phyloP scores from a whole-genome alignment of 768 basidiomycete genomes.

The Amanita jacksonii region DNA sequence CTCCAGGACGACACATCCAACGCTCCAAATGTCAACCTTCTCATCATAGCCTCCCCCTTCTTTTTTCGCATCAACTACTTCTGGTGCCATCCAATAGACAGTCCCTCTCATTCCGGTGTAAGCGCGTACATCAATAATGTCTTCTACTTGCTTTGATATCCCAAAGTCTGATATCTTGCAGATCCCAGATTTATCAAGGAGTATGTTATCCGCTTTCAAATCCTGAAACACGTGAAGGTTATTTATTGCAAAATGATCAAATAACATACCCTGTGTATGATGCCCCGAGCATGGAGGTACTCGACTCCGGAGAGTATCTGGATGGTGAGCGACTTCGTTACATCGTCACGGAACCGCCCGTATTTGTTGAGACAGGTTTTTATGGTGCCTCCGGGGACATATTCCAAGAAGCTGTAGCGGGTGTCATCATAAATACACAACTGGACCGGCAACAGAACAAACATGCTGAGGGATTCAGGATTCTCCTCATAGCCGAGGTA shows the following conservation, averaged over 20 bases:
- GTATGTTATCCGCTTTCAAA: constrained; percentile 90
- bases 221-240: constrained; percentile 38
- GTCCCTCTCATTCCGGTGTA: constrained; percentile 83
- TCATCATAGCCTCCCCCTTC: constrained; percentile 73
- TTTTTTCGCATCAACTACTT: constrained; percentile 62
- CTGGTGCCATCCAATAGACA: constrained; percentile 95
- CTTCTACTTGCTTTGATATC: constrained; percentile 84
- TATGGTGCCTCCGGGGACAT: constrained; percentile 92
- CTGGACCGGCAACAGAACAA: constrained; percentile 17
- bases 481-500: constrained; percentile 87
- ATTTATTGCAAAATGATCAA: neutral
- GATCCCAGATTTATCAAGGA: constrained; percentile 73
- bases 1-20: constrained; percentile 88
- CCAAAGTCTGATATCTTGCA: constrained; percentile 98
- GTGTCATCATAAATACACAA: neutral
- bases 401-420: constrained; percentile 75
- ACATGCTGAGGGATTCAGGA: constrained; percentile 70
- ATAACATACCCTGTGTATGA: constrained; percentile 67
- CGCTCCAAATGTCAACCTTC: constrained; percentile 96
- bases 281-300: constrained; percentile 78
- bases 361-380: constrained; percentile 67
- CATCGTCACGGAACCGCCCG: constrained; percentile 75
- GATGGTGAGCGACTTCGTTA: constrained; percentile 74
- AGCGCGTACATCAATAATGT: constrained; percentile 48
- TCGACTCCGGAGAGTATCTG: constrained; percentile 84